Evolutionary conservation across 805 yeast species (phyloP).

Genomic region (Yarrowia keelungensis): DNA sequence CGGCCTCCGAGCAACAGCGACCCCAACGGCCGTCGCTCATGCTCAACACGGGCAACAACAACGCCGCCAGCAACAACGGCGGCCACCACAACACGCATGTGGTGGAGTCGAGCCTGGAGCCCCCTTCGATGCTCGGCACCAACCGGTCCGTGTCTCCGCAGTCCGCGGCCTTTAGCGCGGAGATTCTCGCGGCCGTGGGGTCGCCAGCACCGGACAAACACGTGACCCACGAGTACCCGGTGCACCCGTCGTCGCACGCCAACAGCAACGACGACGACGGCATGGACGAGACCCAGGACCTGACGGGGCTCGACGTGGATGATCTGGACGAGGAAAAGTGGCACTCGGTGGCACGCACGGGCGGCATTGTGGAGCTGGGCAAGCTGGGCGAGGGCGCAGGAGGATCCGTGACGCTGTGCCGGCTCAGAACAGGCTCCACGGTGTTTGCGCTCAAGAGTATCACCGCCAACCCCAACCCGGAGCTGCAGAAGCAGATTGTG

Average conservation of each 20-base stretch:
- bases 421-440: constrained; percentile 61
- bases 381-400: constrained; percentile 94
- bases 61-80: neutral
- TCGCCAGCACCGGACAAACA: constrained; percentile 17
- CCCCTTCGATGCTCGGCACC: constrained; percentile 10
- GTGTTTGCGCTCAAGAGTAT: constrained; percentile 85
- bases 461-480: constrained; percentile 80
- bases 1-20: constrained; percentile 2
- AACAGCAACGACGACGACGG: constrained; percentile 21
- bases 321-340: constrained; percentile 77
- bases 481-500: constrained; percentile 85
- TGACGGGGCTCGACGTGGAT: constrained; percentile 43
- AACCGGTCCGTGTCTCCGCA: constrained; percentile 35
- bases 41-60: constrained; percentile 24
- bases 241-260: constrained; percentile 18
- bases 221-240: constrained; percentile 37
- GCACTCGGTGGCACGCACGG: constrained; percentile 64
- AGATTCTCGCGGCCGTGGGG: constrained; percentile 45
- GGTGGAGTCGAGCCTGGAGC: constrained; percentile 20
- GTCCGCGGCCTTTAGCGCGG: constrained; percentile 44
- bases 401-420: constrained; percentile 86
- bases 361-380: constrained; percentile 70
- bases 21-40: constrained; percentile 31
- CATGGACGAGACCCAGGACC: constrained; percentile 33
- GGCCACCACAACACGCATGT: constrained; percentile 22